Evolutionary conservation across 2,329 filamentous ascomycete genomes (phyloP), one percentile per base, ranked within the genome.

Genomic region (Coccinonectria pachysandricola): DNA sequence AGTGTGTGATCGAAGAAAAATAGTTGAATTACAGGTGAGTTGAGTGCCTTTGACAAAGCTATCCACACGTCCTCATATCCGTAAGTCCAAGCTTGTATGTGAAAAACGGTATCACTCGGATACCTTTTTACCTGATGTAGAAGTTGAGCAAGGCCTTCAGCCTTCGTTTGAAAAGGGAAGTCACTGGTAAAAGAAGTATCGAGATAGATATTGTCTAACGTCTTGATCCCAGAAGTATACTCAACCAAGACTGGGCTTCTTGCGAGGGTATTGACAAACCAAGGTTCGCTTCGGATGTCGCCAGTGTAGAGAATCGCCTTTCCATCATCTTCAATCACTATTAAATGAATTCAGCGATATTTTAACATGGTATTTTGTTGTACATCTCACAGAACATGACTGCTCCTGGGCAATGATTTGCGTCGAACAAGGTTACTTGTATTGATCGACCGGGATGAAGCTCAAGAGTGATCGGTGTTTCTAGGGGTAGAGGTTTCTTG

Each of bases 61-160:
- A 86, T 62, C 86, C 86, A 95, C 0, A 94, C 85, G 27, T 93
- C 81, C 49, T 96, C 87, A 37, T 95, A 94, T 1, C 66, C 67
- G 47, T 91, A 91, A 0, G 88, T 95, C 86, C 87, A 94, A 1
- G 85, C 73, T 30, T 86, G 73, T 23, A 96, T 68, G 50, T 93
- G 81, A 44, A 94, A 95, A 1, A 79, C 52, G 0, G 85, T 93
- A 19, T 84, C 71, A 2, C 60, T 35, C 0, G 86, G 79, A 49
- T 88, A 93, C 13, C 57, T 48, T 0, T 58, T 52, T 0, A 94
- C 65, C 39, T 85, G 79, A 4, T 60, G 56, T 1, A 95, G 45
- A 0, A 95, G 64, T 45, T 94, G 82, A 1, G 59, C 59, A 8
- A 94, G 60, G 0, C 87, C 87, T 27, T 88, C 72, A 1, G 79